Evolutionary conservation across 805 yeast species (phyloP), one percentile per base, ranked within the genome.

Genomic region (Kuraishia cidri): DNA sequence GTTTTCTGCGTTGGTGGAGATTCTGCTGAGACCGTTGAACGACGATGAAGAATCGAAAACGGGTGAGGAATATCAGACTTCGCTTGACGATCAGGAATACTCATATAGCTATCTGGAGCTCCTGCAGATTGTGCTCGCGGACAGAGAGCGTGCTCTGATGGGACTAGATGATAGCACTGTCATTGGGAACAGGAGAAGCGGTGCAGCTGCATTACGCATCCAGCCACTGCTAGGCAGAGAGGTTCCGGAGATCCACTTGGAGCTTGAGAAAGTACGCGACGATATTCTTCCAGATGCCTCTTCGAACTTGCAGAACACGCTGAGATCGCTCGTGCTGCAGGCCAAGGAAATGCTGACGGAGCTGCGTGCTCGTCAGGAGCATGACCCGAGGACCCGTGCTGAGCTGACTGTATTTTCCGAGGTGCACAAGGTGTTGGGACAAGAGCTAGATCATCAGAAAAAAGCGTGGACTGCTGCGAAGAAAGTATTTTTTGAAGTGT

Each of bases 1-100:
- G 79, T 48, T 74, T 37, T 46, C 46, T 0, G 58, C 64, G 11
- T 49, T 79, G 33, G 44, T 55, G 4, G 42, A 41, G 2, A 50
- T 74, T 10, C 54, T 83, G 30, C 47, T 58, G 23, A 60, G 59
- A n/a, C 75, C 75, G 0, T 60, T 82, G 5, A 56, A 39, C 6
- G 40, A 35, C 4, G 52, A 41, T 10, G 41, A 32, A 3, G 52
- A 41, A 19, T 45, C 46, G 9, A 48, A 46, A 3, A 75, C 78
- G 33, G 87, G 88, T 10, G 81, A 75, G 31, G 97, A 87, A 46
- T 92, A 88, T 52, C 77, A 73, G 9, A 69, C 68, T 4, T 77
- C 94, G 0, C 60, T 90, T 31, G 72, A 74, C 26, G 78, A 72
- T 30, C 97, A 90, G 52, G 94, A 81, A 37, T 64, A 69, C 37